phyloP scores from a whole-genome alignment of 139 green algal genomes.

The Nannochloris sp. region DNA sequence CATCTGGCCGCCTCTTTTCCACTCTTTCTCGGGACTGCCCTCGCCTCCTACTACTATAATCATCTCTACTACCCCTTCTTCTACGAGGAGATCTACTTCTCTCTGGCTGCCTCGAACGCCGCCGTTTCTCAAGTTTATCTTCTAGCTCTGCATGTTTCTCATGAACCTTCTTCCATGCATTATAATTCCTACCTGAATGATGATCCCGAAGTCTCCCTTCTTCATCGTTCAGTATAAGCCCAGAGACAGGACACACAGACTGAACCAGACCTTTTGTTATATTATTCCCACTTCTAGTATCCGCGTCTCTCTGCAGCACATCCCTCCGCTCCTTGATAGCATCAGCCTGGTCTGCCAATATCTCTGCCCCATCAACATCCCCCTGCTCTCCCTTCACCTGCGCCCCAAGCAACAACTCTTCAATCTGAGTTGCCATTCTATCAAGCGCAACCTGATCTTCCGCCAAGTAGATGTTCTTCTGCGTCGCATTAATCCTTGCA shows the following conservation, averaged over 20 bases:
- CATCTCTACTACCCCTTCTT: too few relatives aligned
- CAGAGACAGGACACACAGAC: constrained; percentile 35
- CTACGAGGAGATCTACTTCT: not conserved
- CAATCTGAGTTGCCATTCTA: constrained; percentile 21
- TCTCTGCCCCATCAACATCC: constrained; percentile 39
- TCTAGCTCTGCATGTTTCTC: constrained; percentile 11
- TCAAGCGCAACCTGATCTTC: constrained; percentile 31
- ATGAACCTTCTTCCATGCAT: constrained; percentile 32
- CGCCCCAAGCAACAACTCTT: constrained; percentile 29
- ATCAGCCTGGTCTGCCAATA: constrained; percentile 20
- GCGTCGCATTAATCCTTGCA: constrained; percentile 16
- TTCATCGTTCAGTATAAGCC: constrained; percentile 46
- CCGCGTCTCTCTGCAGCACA: constrained; percentile 19
- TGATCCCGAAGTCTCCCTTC: constrained; percentile 41
- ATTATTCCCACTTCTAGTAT: constrained; percentile 14
- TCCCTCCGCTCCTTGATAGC: constrained; percentile 16
- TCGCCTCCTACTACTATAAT: too few relatives aligned
- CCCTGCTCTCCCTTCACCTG: constrained; percentile 36
- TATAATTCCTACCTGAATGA: constrained; percentile 39
- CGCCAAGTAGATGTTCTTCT: constrained; percentile 6
- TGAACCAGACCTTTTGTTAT: constrained; percentile 23
- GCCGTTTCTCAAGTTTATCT: not conserved
- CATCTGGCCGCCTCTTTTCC: too few relatives aligned
- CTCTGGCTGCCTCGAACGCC: not conserved
- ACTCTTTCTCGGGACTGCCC: too few relatives aligned